phyloP scores from a whole-genome alignment of 495 filamentous ascomycete genomes.

The Choiromyces venosus region DNA sequence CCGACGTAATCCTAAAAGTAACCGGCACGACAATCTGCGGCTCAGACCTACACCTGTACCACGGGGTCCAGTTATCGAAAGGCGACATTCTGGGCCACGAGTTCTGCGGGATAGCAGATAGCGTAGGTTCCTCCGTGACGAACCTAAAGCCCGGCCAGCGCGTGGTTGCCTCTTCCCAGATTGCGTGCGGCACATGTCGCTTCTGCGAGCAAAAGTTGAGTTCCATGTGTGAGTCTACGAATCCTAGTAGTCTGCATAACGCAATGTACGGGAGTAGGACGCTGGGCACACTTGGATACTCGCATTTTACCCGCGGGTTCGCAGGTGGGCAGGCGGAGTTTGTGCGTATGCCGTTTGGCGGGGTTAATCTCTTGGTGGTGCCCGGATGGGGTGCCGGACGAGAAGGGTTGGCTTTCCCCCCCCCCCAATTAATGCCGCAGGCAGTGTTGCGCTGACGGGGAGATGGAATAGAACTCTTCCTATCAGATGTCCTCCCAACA shows the following conservation, averaged over 20 bases:
- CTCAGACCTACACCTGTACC: slow-evolving; percentile 72
- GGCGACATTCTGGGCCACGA: slow-evolving; percentile 49
- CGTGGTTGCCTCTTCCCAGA: slow-evolving; percentile 37
- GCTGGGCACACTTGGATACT: slow-evolving; percentile 64
- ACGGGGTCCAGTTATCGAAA: slow-evolving; percentile 46
- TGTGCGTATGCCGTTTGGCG: slow-evolving; percentile 59
- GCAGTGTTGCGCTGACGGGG: neutral
- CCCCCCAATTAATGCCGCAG: neutral
- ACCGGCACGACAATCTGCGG: slow-evolving; percentile 83
- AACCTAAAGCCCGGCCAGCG: slow-evolving; percentile 41
- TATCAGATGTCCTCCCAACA: slow-evolving; percentile 60
- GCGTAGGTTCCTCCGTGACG: slow-evolving; percentile 42
- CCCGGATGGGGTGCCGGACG: slow-evolving; percentile 63
- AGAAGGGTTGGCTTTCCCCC: slow-evolving; percentile 48
- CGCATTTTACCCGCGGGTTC: slow-evolving; percentile 63
- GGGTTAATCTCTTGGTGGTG: slow-evolving; percentile 60
- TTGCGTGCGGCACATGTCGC: slow-evolving; percentile 51
- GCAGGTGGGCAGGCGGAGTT: slow-evolving; percentile 69
- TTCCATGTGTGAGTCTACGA: slow-evolving; percentile 58
- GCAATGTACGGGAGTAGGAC: slow-evolving; percentile 56
- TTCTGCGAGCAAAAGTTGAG: slow-evolving; percentile 58
- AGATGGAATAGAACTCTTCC: slow-evolving; percentile 46
- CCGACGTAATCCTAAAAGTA: slow-evolving; percentile 75
- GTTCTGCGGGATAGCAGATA: slow-evolving; percentile 45
- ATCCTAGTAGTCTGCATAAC: slow-evolving; percentile 53